phyloP scores from a whole-genome alignment of 1,284 basidiomycete species.

The Moniliella sp. region DNA sequence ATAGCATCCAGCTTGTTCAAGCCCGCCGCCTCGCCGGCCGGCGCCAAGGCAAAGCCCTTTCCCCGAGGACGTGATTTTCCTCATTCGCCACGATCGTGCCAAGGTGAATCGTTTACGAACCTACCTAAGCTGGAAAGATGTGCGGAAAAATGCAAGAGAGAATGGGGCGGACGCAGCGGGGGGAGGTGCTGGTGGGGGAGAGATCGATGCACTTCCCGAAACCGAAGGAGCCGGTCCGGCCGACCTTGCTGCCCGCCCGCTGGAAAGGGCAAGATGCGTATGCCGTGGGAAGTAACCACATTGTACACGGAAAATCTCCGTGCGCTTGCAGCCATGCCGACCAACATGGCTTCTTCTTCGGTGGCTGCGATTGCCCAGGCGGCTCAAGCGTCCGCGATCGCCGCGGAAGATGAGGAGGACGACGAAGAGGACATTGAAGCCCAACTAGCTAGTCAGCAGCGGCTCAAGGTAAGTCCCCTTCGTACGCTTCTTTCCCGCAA shows the following conservation, averaged over 20 bases:
- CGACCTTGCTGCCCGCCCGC: constrained; percentile 20
- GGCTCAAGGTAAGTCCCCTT: constrained; percentile 43
- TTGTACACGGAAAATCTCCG: constrained; percentile 48
- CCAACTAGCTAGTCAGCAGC: constrained; percentile 70
- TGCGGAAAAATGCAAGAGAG: constrained; percentile 81
- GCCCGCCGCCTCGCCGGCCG: constrained; percentile 61
- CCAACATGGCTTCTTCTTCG: too few species aligned
- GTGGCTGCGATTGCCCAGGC: too few species aligned
- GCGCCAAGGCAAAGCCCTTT: constrained; percentile 60
- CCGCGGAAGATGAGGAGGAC: constrained; percentile 71
- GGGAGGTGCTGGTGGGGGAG: constrained; percentile 55
- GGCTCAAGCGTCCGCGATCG: too few species aligned
- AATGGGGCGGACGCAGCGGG: constrained; percentile 44
- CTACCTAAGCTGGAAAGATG: constrained; percentile 95
- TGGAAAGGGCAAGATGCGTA: constrained; percentile 73
- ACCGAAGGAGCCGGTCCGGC: constrained; percentile 51
- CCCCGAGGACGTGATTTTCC: constrained; percentile 84
- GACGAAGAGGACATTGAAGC: constrained; percentile 79
- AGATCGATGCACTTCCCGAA: constrained; percentile 35
- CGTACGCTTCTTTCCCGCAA: background rate
- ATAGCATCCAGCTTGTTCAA: constrained; percentile 53
- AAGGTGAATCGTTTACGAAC: constrained; percentile 80
- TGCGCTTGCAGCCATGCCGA: constrained; percentile 52
- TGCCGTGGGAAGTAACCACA: constrained; percentile 84
- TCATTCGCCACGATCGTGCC: constrained; percentile 77